Conservation (phyloP, 179 eudicot genomes). For the Vitellaria paradoxa region DNA sequence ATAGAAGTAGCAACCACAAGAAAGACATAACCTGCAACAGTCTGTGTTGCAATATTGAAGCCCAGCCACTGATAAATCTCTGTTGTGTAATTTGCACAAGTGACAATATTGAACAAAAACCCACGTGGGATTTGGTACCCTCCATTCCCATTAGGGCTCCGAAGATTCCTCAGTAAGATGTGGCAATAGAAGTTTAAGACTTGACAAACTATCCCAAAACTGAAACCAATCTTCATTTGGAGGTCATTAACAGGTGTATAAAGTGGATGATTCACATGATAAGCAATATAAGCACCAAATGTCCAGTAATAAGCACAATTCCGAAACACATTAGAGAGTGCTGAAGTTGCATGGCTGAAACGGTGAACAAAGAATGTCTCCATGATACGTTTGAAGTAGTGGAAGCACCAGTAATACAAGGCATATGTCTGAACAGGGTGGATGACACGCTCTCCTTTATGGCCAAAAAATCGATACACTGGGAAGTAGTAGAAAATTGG, state of each 20-base stretch:
- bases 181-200: conserved; percentile 87
- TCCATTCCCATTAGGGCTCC: conserved; percentile 56
- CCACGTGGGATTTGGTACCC: conserved; percentile 93
- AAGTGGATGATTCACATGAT: conserved; percentile 83
- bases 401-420: conserved; percentile 89
- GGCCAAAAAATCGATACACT: conserved; percentile 66
- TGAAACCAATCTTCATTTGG: conserved; percentile 91
- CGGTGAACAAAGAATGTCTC: conserved; percentile 95
- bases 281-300: conserved; percentile 87
- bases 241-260: conserved; percentile 91
- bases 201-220: conserved; percentile 75
- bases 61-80: conserved; percentile 98
- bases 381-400: conserved; percentile 88
- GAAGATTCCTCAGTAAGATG: conserved; percentile 79
- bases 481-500: conserved; percentile 80
- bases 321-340: conserved; percentile 79
- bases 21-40: conserved; percentile 87
- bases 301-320: conserved; percentile 93
- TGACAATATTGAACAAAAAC: conserved; percentile 89
- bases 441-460: conserved; percentile 61
- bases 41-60: conserved; percentile 93
- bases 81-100: conserved; percentile 92
- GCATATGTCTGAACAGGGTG: conserved; percentile 92
- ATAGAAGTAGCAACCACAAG: conserved; percentile 72
- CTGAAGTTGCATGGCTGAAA: conserved; percentile 96